These are phyloP conservation scores for Raffaelea arxii DNA, from an alignment of 2,329 filamentous ascomycete genomes.

Conservation along the genomic window DNA sequence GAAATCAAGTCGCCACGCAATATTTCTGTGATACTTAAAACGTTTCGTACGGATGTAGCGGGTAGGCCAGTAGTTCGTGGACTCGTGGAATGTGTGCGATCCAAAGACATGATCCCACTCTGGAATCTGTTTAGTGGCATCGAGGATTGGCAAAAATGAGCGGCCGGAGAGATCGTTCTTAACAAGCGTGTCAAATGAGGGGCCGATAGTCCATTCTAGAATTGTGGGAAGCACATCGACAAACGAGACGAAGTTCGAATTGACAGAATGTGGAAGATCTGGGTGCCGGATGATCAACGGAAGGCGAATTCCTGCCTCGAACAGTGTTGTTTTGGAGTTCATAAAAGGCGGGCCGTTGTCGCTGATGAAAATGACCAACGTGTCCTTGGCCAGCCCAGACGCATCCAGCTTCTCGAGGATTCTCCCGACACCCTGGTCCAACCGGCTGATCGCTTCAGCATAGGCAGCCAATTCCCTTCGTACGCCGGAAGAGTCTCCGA, in stretches of 20 bases:
- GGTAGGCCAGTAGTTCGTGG: constrained; percentile 40
- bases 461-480: constrained; percentile 33
- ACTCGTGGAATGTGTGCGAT: constrained; percentile 41
- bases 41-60: constrained; percentile 29
- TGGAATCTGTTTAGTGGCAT: constrained; percentile 9
- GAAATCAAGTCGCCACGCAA: constrained; percentile 38
- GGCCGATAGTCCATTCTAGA: constrained; percentile 26
- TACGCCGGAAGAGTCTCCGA: constrained; percentile 28
- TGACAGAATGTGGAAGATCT: constrained; percentile 17
- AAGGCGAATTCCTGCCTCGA: constrained; percentile 34
- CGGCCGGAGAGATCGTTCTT: constrained; percentile 15
- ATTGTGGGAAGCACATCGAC: constrained; percentile 35
- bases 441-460: constrained; percentile 27
- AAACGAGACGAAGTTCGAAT: constrained; percentile 34
- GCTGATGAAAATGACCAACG: constrained; percentile 35
- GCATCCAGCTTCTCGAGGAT: constrained; percentile 24
- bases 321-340: constrained; percentile 41
- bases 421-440: constrained; percentile 31
- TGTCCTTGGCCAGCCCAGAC: constrained; percentile 23
- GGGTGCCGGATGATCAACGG: constrained; percentile 31
- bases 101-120: constrained; percentile 31
- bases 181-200: neutral
- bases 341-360: constrained; percentile 40
- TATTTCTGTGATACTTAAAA: constrained; percentile 41
- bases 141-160: constrained; percentile 28